These are phyloP conservation scores for Vanilla planifolia DNA, from an alignment of 106 monocot genomes.

Conservation along the genomic window DNA sequence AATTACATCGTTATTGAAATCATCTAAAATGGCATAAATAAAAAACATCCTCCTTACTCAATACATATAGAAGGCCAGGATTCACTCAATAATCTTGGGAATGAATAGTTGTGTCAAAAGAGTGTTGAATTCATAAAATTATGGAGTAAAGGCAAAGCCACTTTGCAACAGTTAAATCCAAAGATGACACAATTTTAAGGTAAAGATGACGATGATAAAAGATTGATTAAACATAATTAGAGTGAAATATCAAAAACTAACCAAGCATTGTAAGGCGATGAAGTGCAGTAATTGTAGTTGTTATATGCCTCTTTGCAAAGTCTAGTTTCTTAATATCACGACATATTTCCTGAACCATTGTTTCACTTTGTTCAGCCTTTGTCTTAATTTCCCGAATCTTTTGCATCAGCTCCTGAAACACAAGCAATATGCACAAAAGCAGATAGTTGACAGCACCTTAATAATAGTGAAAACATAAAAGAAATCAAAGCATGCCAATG, in stretches of 20 bases:
- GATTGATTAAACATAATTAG: neutral
- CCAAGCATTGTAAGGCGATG: conserved; percentile 99
- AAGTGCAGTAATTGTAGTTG: conserved; percentile 98
- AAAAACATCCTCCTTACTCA: too few species aligned
- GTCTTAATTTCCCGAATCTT: conserved; percentile 97
- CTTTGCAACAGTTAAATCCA: neutral
- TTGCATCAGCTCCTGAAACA: conserved; percentile 75
- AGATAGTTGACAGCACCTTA: neutral
- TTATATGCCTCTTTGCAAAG: conserved; percentile 98
- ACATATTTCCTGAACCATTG: conserved; percentile 99
- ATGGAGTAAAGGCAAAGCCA: too few species aligned
- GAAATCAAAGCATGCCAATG: too few species aligned
- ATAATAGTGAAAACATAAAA: too few species aligned
- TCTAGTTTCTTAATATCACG: conserved; percentile 97
- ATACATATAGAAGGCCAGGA: too few species aligned
- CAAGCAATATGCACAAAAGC: neutral
- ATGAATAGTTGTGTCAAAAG: too few species aligned
- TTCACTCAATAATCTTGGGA: too few species aligned
- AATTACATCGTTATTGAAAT: too few species aligned
- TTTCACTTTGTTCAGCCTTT: conserved; percentile 97
- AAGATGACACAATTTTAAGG: neutral
- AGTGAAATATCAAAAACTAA: conserved; percentile 17
- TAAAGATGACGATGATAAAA: neutral
- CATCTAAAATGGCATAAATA: too few species aligned
- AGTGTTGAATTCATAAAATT: neutral